Base-by-base conservation (phyloP, 202 grass and related monocot genomes). In the Musa balbisiana region DNA sequence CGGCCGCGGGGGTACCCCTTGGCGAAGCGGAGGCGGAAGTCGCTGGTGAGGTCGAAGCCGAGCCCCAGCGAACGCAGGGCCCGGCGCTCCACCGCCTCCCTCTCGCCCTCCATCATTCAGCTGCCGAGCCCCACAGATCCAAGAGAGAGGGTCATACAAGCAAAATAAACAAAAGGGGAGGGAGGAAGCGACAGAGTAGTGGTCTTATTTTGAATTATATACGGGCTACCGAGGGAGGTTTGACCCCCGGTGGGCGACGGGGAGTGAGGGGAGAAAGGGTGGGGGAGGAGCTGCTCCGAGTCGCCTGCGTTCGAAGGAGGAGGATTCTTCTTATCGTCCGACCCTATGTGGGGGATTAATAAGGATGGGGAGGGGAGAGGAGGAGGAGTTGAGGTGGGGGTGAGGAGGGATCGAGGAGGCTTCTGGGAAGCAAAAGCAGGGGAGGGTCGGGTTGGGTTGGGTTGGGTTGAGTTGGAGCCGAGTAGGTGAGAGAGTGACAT, bases 1-100 rank as follows among this genome's bases (percentile, higher is more conserved):
- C 87, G 80, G 66, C 78, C 14, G 43, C 22, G 64, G 21, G 66
- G 78, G 55, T 77, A 54, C 33, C 80, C 73, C 84, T 98, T 98
- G 76, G 91, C 88, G 75, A 94, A 94, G 24, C 80, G 87, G 73
- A 98, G 89, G 65, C 90, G 89, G 84, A 98, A 98, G 71, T 98
- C 94, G 62, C 73, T 84, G 66, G 94, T 80, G 68, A 98, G 87
- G 81, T 98, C 90, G 70, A 98, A 93, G 8, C 94, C 91, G 64
- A 82, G 74, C 15, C 94, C 94, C 77, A 98, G 86, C 51, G 87
- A 89, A 55, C 72, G 73, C 73, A 89, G 85, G 70, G 80, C 85
- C 62, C 77, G 82, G 62, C 83, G 85, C 52, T 62, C 91, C 51
- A 92, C 86, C 13, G 51, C 13, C 22, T 73, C 71, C 71, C 51